Percentiles rank a stretch among this genome's conserved stretches.
phyloP scores from a whole-genome alignment of 139 green algal genomes.

The Micractinium conductrix region DNA sequence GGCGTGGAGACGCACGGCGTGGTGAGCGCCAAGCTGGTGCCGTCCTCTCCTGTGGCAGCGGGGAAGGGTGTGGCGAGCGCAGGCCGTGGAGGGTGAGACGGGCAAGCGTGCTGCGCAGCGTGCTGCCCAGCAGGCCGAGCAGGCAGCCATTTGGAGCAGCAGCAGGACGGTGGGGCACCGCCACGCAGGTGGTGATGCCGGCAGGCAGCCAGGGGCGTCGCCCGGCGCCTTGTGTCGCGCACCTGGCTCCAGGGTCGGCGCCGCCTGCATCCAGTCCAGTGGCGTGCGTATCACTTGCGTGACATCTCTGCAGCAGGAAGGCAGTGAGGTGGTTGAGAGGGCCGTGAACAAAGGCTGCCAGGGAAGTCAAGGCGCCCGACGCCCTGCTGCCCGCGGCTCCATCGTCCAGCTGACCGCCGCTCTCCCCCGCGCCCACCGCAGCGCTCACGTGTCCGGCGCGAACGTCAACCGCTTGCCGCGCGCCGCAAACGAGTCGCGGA shows the following conservation, averaged over 20 bases:
- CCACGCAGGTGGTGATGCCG: too few relatives aligned
- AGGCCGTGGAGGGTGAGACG: too few relatives aligned
- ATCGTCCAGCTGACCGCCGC: not conserved
- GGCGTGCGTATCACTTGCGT: not conserved
- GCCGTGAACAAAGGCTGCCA: not conserved
- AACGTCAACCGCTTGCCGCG: constrained; percentile 23
- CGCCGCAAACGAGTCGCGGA: not conserved
- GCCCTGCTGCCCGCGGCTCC: not conserved
- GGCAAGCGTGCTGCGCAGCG: too few relatives aligned
- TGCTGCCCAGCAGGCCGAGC: too few relatives aligned
- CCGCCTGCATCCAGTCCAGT: constrained; percentile 5
- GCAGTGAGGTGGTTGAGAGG: not conserved
- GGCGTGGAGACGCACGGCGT: constrained; percentile 16
- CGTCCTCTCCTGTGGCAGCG: not conserved
- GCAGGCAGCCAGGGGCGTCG: too few relatives aligned
- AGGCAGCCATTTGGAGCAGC: too few relatives aligned
- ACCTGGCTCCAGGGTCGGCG: not conserved
- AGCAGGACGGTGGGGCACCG: too few relatives aligned
- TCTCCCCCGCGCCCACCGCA: not conserved
- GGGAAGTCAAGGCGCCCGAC: not conserved
- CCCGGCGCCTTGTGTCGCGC: too few relatives aligned
- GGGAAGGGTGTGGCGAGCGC: too few relatives aligned
- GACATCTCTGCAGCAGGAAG: constrained; percentile 11
- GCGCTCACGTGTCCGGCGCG: not conserved
- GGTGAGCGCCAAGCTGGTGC: not conserved